Evolutionary conservation across 768 basidiomycete species (phyloP).

Genomic region (Mycena floridula): DNA sequence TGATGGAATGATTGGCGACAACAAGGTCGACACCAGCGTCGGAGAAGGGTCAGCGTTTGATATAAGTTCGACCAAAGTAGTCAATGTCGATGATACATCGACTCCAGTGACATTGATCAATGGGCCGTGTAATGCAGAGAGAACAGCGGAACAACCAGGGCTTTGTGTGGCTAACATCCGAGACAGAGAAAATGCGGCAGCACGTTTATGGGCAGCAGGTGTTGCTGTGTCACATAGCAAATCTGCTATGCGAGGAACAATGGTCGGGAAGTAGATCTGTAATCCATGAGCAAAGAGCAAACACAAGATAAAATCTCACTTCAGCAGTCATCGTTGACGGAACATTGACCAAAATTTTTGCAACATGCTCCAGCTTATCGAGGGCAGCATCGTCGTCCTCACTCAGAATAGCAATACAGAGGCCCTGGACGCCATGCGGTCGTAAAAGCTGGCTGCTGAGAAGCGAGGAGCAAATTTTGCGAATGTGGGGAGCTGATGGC

Average conservation of each 20-base stretch:
- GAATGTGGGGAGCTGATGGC: conserved; percentile 42
- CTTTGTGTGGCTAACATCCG: conserved; percentile 46
- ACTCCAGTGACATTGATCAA: conserved; percentile 24
- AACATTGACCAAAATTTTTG: conserved; percentile 54
- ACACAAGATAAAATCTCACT: conserved; percentile 38
- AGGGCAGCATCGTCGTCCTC: conserved; percentile 52
- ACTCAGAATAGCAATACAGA: conserved; percentile 65
- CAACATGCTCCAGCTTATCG: conserved; percentile 70
- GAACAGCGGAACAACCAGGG: conserved; percentile 30
- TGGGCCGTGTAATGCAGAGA: conserved; percentile 48
- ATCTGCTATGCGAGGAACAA: conserved; percentile 50
- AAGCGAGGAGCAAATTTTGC: conserved; percentile 53
- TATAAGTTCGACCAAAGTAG: conserved; percentile 48
- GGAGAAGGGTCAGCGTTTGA: conserved; percentile 81
- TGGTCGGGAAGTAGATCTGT: conserved; percentile 56
- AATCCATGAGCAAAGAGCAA: conserved; percentile 2
- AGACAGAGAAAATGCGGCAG: conserved; percentile 63
- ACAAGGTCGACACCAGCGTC: conserved; percentile 47
- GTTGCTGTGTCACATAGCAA: conserved; percentile 37
- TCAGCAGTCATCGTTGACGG: conserved; percentile 50
- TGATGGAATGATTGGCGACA: conserved; percentile 62
- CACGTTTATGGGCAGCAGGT: conserved; percentile 44
- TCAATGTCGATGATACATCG: conserved; percentile 27
- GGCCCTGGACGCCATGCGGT: conserved; percentile 61
- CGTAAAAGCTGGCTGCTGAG: conserved; percentile 68